These are phyloP conservation scores for Chamaenerion angustifolium DNA, from an alignment of 345 rosid genomes.

Conservation along the genomic window DNA sequence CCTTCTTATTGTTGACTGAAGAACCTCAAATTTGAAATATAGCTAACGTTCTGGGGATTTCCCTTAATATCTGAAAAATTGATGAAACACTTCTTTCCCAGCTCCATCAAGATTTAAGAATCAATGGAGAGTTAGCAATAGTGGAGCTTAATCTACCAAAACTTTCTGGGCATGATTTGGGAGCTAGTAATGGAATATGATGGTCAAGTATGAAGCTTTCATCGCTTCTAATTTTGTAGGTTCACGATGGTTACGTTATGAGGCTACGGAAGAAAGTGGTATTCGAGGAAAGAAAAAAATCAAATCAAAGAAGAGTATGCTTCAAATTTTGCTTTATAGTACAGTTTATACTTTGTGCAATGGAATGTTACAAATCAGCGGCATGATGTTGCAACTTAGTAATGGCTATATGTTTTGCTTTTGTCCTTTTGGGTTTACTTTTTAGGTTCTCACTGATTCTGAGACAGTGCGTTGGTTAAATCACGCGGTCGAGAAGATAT, in stretches of 20 bases:
- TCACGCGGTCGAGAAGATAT: slow-evolving; percentile 67
- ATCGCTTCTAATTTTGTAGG: background rate
- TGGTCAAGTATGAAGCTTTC: background rate
- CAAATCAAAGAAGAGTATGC: slow-evolving; percentile 25
- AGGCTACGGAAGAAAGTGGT: slow-evolving; percentile 21
- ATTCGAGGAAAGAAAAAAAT: slow-evolving; percentile 20
- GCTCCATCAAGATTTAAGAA: too few species aligned
- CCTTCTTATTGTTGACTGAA: too few species aligned
- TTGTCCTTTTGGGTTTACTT: slow-evolving; percentile 8
- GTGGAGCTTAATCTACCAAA: too few species aligned
- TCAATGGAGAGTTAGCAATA: too few species aligned
- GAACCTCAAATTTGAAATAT: background rate
- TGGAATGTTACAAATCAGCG: too few species aligned
- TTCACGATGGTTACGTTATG: slow-evolving; percentile 4
- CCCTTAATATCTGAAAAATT: too few species aligned
- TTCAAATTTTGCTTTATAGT: background rate
- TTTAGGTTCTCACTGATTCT: slow-evolving; percentile 68
- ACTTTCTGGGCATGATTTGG: background rate
- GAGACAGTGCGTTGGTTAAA: slow-evolving; percentile 91
- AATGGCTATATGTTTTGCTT: background rate
- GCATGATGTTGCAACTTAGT: too few species aligned
- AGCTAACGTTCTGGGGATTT: too few species aligned
- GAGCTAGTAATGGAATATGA: background rate
- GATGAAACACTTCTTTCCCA: too few species aligned
- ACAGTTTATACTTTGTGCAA: background rate